Evolutionary conservation across 495 filamentous ascomycete species (phyloP).

Genomic region (Tuber magnatum): DNA sequence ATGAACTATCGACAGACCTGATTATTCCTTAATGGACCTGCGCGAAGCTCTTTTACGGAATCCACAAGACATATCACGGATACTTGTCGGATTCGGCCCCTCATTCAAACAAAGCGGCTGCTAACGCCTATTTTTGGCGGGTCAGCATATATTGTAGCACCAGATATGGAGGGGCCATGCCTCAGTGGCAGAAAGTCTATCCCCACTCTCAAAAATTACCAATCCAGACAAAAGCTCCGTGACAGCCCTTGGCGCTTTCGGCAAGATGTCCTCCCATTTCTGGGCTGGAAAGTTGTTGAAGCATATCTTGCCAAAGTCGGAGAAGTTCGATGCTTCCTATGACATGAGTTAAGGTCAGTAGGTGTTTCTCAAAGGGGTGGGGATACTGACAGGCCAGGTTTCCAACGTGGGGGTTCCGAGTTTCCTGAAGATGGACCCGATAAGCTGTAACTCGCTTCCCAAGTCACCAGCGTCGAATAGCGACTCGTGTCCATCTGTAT

Average conservation of each 20-base stretch:
- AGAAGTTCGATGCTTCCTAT: slow-evolving; percentile 33
- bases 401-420: slow-evolving; percentile 73
- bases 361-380: not conserved
- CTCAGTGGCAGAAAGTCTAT: slow-evolving; percentile 31
- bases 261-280: slow-evolving; percentile 36
- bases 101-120: not conserved
- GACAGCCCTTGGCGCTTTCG: slow-evolving; percentile 18
- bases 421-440: slow-evolving; percentile 81
- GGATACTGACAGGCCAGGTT: slow-evolving; percentile 57
- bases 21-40: not conserved
- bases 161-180: slow-evolving; percentile 7
- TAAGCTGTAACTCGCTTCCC: slow-evolving; percentile 84
- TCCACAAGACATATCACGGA: not conserved
- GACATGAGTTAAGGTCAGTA: not conserved
- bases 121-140: not conserved
- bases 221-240: slow-evolving; percentile 26
- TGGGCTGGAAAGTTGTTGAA: slow-evolving; percentile 31
- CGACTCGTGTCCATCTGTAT: slow-evolving; percentile 47
- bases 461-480: slow-evolving; percentile 82
- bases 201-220: slow-evolving; percentile 32
- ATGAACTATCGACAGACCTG: not conserved
- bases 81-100: not conserved
- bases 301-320: slow-evolving; percentile 40
- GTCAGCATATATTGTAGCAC: not conserved
- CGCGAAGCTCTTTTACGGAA: not conserved